phyloP scores from a whole-genome alignment of 2,329 filamentous ascomycete genomes.

The Neofusicoccum sp. region DNA sequence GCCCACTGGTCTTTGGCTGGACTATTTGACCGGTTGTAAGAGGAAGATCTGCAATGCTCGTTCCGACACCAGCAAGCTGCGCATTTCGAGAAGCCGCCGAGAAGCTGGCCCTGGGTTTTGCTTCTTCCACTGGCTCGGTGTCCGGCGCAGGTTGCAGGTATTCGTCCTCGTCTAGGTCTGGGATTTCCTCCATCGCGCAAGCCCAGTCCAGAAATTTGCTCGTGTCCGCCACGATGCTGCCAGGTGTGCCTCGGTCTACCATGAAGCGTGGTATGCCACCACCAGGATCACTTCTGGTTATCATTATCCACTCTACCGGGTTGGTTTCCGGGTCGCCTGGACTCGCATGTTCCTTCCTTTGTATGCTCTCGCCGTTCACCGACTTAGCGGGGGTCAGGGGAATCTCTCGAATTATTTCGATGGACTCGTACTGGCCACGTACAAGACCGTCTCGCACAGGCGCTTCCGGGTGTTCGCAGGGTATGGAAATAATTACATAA shows the following conservation, averaged over 20 bases:
- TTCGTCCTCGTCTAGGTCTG: slow-evolving; percentile 36
- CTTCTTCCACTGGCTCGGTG: neutral
- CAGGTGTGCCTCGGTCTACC: slow-evolving; percentile 85
- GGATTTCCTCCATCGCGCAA: slow-evolving; percentile 48
- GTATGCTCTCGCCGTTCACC: slow-evolving; percentile 36
- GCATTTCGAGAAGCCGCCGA: slow-evolving; percentile 35
- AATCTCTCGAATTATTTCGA: slow-evolving; percentile 86
- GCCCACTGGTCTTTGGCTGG: slow-evolving; percentile 20
- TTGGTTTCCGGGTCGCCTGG: slow-evolving; percentile 53
- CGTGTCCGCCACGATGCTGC: slow-evolving; percentile 74
- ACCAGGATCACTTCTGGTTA: slow-evolving; percentile 83
- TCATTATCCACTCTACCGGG: slow-evolving; percentile 88
- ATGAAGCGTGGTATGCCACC: slow-evolving; percentile 86
- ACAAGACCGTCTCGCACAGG: slow-evolving; percentile 71
- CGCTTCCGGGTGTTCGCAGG: slow-evolving; percentile 73
- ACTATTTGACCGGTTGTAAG: slow-evolving; percentile 25
- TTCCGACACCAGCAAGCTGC: slow-evolving; percentile 36
- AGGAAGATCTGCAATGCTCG: slow-evolving; percentile 30
- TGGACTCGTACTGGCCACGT: slow-evolving; percentile 82
- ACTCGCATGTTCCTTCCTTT: slow-evolving; percentile 27
- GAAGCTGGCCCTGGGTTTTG: slow-evolving; percentile 18
- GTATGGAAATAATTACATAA: slow-evolving; percentile 85
- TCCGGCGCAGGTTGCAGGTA: neutral
- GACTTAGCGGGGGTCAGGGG: slow-evolving; percentile 50
- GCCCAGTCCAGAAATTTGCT: slow-evolving; percentile 82